phyloP scores from a whole-genome alignment of 2,329 filamentous ascomycete species.

The Diaporthe longicolla region DNA sequence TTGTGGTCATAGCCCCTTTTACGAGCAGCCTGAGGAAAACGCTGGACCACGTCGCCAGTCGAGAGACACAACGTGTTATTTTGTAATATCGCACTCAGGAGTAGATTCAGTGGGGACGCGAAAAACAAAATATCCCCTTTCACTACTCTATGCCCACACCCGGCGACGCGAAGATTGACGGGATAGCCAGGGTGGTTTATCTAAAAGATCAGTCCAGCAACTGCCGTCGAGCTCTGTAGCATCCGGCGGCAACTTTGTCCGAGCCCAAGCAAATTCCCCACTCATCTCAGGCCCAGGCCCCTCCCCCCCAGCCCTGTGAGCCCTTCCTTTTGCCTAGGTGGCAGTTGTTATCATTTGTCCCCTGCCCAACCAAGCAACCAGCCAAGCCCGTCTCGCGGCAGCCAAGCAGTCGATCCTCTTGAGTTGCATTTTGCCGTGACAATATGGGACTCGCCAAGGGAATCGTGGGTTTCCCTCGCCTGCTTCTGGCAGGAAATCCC shows the following conservation, averaged over 20 bases:
- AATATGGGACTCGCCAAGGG: slow-evolving; percentile 44
- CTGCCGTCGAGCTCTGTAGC: not conserved
- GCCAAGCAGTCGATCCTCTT: not conserved
- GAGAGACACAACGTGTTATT: not conserved
- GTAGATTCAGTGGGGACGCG: accelerated
- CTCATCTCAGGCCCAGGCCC: not conserved
- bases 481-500: slow-evolving; percentile 44
- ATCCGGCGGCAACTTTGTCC: slow-evolving; percentile 8
- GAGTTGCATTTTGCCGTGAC: not conserved
- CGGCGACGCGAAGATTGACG: not conserved
- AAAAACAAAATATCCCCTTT: too few species aligned
- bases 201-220: not conserved
- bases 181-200: not conserved
- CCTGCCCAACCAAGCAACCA: slow-evolving; percentile 13
- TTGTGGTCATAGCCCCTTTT: not conserved
- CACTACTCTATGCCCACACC: too few species aligned
- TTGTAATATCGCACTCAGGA: not conserved
- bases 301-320: slow-evolving; percentile 9
- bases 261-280: not conserved
- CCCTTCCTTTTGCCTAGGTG: not conserved
- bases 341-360: slow-evolving; percentile 1
- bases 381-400: not conserved
- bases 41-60: not conserved
- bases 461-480: slow-evolving; percentile 43
- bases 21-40: not conserved